Conservation (phyloP, 805 yeast species). For the Nakazawaea ishiwadae region DNA sequence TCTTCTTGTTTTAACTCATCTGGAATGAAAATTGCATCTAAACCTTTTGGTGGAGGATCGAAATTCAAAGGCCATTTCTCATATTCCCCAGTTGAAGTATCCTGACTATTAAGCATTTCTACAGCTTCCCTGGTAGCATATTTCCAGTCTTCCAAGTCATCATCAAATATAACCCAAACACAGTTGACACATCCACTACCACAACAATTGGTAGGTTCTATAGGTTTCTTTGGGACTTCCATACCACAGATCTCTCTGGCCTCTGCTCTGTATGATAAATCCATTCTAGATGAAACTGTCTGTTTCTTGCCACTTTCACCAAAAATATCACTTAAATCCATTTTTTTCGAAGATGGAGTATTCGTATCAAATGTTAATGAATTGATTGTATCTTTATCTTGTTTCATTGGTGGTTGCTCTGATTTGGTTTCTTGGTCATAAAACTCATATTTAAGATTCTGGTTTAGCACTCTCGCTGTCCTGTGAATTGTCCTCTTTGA, state of each 20-base stretch:
- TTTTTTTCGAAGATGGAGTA: background rate
- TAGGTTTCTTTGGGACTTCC: conserved; percentile 75
- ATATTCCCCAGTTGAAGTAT: conserved; percentile 33
- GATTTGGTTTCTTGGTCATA: conserved; percentile 10
- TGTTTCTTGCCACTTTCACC: conserved; percentile 20
- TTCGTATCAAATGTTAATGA: conserved; percentile 6
- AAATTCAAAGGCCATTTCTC: conserved; percentile 63
- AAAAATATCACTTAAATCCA: conserved; percentile 10
- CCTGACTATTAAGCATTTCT: conserved; percentile 25
- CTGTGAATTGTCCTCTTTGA: background rate
- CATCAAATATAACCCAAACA: conserved; percentile 92
- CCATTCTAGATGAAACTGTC: conserved; percentile 29
- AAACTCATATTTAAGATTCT: background rate
- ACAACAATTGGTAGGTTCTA: conserved; percentile 93
- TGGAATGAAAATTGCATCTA: conserved; percentile 41
- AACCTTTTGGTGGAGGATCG: conserved; percentile 46
- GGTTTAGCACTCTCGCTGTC: background rate
- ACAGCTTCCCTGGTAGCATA: conserved; percentile 55
- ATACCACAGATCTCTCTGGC: conserved; percentile 53
- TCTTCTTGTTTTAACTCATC: conserved; percentile 25
- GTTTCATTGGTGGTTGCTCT: conserved; percentile 6
- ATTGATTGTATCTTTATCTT: conserved; percentile 1
- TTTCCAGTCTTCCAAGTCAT: conserved; percentile 84
- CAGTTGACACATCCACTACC: conserved; percentile 97
- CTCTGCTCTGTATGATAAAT: conserved; percentile 28